Evolutionary conservation across 345 rosid species (phyloP), one percentile per base, ranked within the genome.

Genomic region (Physaria fendleri): DNA sequence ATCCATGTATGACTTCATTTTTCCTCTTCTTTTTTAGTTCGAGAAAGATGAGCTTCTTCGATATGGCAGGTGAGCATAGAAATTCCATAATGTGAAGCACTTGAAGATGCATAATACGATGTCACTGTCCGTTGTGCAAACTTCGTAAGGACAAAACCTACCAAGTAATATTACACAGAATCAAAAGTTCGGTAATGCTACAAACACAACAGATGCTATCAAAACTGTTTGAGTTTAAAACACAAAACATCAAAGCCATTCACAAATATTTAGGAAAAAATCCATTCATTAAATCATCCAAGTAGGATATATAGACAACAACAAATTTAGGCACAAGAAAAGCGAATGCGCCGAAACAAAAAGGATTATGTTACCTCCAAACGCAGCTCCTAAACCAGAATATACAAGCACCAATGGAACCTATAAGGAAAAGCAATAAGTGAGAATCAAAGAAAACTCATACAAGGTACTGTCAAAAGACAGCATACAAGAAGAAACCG

Each of bases 51-150:
- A 18, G 69, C 22, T 65, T 84, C 89, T 64, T 93, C 99, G 21
- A 86, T 71, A 46, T 61, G 79, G 43, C 91, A 85, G 4, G 97
- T 93, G 62, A 89, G 76, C 58, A 80, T 71, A 27, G 97, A 93
- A 64, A 93, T 76, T 61, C 89, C 83, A 76, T 89, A 82, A 76
- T 89, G 94, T 42, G 99, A 86, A 23, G 85, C 95, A 73, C 99
- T 93, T 44, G 97, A 85, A 59, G 99, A 78, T 63, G 97, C 84
- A 45, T 86, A 93, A 69, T 86, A 89, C 13, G 99, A 88, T n/a
- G 94, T 85, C 52, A 85, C 94, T 3, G 83, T 77, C 71, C 86
- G 84, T 57, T 86, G 94, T 62, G 91, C 64, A 74, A 88, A 92
- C 82, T 76, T 71, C 10, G 94, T 97, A 62, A 92, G 85, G 16